Evolutionary conservation across 106 monocot species (phyloP).

Genomic region (Triglochin maritima): DNA sequence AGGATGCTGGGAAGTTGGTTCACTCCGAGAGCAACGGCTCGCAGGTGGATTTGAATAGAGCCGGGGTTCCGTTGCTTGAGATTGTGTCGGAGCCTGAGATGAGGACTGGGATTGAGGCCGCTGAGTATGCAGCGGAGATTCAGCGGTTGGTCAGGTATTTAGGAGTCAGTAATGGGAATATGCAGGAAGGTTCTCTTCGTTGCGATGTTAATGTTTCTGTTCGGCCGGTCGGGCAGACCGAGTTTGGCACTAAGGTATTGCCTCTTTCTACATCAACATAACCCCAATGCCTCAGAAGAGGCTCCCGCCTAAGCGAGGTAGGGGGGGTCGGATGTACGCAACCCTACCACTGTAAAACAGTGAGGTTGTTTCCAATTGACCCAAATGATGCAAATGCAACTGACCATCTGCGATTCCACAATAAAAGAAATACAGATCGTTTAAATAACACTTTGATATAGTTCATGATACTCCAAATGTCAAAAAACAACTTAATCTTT

Average conservation of each 20-base stretch:
- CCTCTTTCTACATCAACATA: too few species aligned
- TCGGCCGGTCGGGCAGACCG: constrained; percentile 53
- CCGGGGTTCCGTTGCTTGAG: constrained; percentile 91
- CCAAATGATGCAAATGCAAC: too few species aligned
- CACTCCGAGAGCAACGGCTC: constrained; percentile 59
- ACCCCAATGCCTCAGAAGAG: too few species aligned
- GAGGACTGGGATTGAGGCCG: constrained; percentile 86
- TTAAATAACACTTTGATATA: too few species aligned
- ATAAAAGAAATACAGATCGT: too few species aligned
- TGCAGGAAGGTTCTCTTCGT: constrained; percentile 97
- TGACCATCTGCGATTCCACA: too few species aligned
- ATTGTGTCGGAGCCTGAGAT: constrained; percentile 99
- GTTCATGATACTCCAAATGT: too few species aligned
- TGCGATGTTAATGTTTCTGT: constrained; percentile 97
- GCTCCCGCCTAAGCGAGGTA: too few species aligned
- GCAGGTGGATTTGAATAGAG: constrained; percentile 94
- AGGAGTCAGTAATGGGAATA: constrained; percentile 90
- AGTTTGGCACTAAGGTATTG: constrained; percentile 87
- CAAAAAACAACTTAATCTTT: too few species aligned
- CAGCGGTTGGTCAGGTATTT: constrained; percentile 84
- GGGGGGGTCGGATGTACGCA: too few species aligned
- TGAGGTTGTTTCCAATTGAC: too few species aligned
- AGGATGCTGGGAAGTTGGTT: constrained; percentile 89
- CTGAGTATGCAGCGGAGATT: constrained; percentile 87
- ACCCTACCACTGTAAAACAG: too few species aligned